Evolutionary conservation across 768 basidiomycete species (phyloP).

Genomic region (Boletellus sp.): DNA sequence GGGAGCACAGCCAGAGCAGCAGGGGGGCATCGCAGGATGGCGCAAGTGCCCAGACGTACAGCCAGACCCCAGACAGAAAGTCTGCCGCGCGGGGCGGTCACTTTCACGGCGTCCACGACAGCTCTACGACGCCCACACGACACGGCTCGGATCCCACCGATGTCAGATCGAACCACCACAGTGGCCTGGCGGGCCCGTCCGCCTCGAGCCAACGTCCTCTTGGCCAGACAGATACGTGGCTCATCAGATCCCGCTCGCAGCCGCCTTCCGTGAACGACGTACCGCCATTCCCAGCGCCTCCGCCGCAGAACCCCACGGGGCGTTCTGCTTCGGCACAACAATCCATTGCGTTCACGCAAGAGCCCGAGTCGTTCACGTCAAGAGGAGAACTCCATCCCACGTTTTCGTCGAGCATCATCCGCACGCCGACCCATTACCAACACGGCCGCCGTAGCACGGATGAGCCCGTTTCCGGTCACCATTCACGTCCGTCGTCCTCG

Average conservation of each 20-base stretch:
- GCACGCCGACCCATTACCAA: slow-evolving; percentile 62
- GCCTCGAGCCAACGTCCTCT: slow-evolving; percentile 14
- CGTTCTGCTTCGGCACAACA: slow-evolving; percentile 15
- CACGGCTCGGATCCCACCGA: slow-evolving; percentile 26
- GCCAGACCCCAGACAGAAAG: slow-evolving; percentile 23
- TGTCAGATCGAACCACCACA: slow-evolving; percentile 6
- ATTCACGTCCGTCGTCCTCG: slow-evolving; percentile 26
- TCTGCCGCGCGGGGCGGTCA: slow-evolving; percentile 14
- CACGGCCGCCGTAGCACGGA: slow-evolving; percentile 25
- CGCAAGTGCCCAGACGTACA: slow-evolving; percentile 12
- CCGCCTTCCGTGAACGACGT: slow-evolving; percentile 14
- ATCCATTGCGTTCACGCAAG: slow-evolving; percentile 15
- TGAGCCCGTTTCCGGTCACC: slow-evolving; percentile 14
- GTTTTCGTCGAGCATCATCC: slow-evolving; percentile 65
- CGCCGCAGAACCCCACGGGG: slow-evolving; percentile 13
- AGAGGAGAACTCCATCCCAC: slow-evolving; percentile 57
- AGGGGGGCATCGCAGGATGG: slow-evolving; percentile 13
- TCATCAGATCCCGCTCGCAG: slow-evolving; percentile 22
- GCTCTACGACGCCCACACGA: slow-evolving; percentile 3
- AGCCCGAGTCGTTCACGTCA: slow-evolving; percentile 48
- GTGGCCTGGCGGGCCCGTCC: slow-evolving; percentile 15
- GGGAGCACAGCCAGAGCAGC: slow-evolving; percentile 21
- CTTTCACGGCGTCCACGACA: slow-evolving; percentile 20
- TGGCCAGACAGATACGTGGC: slow-evolving; percentile 14
- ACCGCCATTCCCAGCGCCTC: slow-evolving; percentile 30